Percentiles rank a stretch among this genome's conserved stretches.
Conservation (phyloP, 2,329 filamentous ascomycete genomes). For the Lasiodiplodia gonubiensis region DNA sequence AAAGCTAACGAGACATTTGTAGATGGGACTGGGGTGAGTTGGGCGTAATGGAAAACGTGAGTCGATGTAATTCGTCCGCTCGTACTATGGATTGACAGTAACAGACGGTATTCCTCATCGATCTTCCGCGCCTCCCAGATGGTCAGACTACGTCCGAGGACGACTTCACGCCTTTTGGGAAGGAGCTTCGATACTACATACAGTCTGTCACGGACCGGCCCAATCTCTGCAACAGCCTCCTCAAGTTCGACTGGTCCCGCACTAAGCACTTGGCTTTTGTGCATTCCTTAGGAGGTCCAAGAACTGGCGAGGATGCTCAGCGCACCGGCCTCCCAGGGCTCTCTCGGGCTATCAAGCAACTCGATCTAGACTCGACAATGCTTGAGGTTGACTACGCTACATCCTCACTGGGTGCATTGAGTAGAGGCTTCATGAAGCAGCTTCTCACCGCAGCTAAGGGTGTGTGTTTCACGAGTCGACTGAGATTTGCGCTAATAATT, state of each 20-base stretch:
- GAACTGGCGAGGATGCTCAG: constrained; percentile 45
- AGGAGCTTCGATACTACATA: constrained; percentile 74
- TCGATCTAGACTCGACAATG: constrained; percentile 40
- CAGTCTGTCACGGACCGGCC: constrained; percentile 68
- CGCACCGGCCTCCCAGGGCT: constrained; percentile 77
- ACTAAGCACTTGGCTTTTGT: constrained; percentile 79
- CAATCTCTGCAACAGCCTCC: constrained; percentile 69
- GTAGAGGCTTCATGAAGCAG: constrained; percentile 66
- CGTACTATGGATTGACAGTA: constrained; percentile 9
- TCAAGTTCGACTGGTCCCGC: constrained; percentile 79
- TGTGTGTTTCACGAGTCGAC: not conserved
- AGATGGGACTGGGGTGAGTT: constrained; percentile 77
- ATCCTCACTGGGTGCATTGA: constrained; percentile 81
- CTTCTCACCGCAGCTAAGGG: constrained; percentile 61
- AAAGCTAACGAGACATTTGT: not conserved
- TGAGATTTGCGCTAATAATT: not conserved
- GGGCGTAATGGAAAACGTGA: constrained; percentile 82
- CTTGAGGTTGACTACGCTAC: constrained; percentile 77
- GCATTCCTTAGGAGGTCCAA: constrained; percentile 73
- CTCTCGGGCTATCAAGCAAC: constrained; percentile 62
- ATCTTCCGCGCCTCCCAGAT: constrained; percentile 69
- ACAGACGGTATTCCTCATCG: constrained; percentile 82
- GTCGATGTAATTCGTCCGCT: constrained; percentile 33
- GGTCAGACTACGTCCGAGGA: constrained; percentile 36
- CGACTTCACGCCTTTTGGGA: constrained; percentile 64